Conservation (phyloP, 108 stramenopile genomes). For the Fragilaria crotonensis region DNA sequence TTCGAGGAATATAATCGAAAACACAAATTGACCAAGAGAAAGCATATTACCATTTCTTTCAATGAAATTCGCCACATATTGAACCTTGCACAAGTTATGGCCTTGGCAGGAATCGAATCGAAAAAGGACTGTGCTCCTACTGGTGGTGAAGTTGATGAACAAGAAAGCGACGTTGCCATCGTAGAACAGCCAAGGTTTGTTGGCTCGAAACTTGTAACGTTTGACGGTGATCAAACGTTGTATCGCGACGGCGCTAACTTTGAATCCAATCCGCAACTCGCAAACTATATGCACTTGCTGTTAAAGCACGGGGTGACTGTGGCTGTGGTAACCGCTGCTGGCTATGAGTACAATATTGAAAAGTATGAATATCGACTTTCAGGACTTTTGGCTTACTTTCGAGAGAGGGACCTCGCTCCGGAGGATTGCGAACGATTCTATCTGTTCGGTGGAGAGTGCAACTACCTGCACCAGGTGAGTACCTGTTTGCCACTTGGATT, state of each 20-base stretch:
- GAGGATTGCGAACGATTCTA: constrained; percentile 82
- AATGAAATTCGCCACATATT: constrained; percentile 90
- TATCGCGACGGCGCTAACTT: constrained; percentile 89
- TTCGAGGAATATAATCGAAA: constrained; percentile 82
- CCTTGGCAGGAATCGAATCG: constrained; percentile 34
- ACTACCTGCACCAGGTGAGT: constrained; percentile 66
- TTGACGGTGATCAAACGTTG: constrained; percentile 92
- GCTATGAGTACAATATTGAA: constrained; percentile 82
- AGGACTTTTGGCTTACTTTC: constrained; percentile 77
- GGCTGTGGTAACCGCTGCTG: constrained; percentile 91
- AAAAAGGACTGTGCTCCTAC: neutral
- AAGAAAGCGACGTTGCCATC: neutral
- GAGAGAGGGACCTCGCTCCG: constrained; percentile 35
- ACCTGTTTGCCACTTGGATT: neutral
- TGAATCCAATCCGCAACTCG: constrained; percentile 75
- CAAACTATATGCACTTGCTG: constrained; percentile 62
- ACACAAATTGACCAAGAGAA: constrained; percentile 67
- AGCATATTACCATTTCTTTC: constrained; percentile 81
- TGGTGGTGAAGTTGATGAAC: neutral
- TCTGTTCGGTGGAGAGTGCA: constrained; percentile 92
- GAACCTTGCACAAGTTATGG: constrained; percentile 88
- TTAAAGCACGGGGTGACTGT: constrained; percentile 77
- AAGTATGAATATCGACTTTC: constrained; percentile 83
- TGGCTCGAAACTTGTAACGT: constrained; percentile 78
- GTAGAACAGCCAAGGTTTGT: constrained; percentile 20